These are phyloP conservation scores for Globisporangium lucens DNA, from an alignment of 352 stramenopile genomes.

Conservation along the genomic window DNA sequence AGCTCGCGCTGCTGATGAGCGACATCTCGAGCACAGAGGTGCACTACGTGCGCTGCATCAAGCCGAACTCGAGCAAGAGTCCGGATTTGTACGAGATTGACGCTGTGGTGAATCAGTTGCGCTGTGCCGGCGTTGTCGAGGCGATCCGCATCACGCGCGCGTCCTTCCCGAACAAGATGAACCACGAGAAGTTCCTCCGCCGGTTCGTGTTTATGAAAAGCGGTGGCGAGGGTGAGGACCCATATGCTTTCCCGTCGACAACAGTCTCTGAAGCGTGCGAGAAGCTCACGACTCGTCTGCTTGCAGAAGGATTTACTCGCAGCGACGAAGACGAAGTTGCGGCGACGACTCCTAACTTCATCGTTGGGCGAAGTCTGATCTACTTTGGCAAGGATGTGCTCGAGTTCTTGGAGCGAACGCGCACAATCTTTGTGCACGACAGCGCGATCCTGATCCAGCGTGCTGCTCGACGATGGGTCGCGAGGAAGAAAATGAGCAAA, in stretches of 20 bases:
- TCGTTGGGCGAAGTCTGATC: slow-evolving; percentile 86
- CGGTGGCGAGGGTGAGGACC: slow-evolving; percentile 17
- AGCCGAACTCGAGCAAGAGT: slow-evolving; percentile 86
- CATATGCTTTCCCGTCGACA: slow-evolving; percentile 24
- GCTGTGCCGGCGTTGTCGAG: slow-evolving; percentile 88
- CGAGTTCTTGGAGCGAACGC: slow-evolving; percentile 85
- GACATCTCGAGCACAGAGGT: slow-evolving; percentile 85
- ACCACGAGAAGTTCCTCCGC: slow-evolving; percentile 86
- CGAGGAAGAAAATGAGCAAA: slow-evolving; percentile 45
- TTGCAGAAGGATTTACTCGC: slow-evolving; percentile 42
- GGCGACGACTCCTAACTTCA: slow-evolving; percentile 49
- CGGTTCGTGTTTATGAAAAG: slow-evolving; percentile 78
- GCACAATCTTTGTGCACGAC: slow-evolving; percentile 70
- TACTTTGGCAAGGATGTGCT: slow-evolving; percentile 94
- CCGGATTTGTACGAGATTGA: slow-evolving; percentile 81
- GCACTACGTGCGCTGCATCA: slow-evolving; percentile 91
- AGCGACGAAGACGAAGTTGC: slow-evolving; percentile 31
- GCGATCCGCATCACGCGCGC: slow-evolving; percentile 88
- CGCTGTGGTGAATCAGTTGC: slow-evolving; percentile 82
- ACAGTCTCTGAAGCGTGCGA: slow-evolving; percentile 67
- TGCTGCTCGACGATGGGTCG: slow-evolving; percentile 46
- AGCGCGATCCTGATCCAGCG: slow-evolving; percentile 65
- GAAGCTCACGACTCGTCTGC: slow-evolving; percentile 45
- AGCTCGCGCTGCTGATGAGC: slow-evolving; percentile 81
- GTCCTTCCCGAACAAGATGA: slow-evolving; percentile 93